These are phyloP conservation scores for Petunia axillaris DNA, from an alignment of 257 asterid genomes.

Conservation along the genomic window DNA sequence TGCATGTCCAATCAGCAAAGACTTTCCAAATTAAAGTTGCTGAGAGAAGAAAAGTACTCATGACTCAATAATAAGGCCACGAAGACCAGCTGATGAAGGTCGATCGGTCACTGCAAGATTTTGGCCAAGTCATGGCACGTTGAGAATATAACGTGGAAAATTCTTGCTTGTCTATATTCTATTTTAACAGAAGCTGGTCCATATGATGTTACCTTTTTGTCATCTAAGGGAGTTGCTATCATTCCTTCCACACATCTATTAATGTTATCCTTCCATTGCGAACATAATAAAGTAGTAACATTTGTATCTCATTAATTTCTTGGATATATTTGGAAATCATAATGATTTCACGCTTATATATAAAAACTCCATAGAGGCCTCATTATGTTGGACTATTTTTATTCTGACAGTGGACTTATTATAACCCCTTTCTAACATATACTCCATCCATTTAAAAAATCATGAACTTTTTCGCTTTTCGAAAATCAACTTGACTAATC, in stretches of 20 bases:
- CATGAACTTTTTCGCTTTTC: too few relatives aligned
- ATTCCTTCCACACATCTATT: slow-evolving; percentile 9
- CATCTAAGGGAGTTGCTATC: neutral
- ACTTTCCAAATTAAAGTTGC: neutral
- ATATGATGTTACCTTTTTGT: neutral
- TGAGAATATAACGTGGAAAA: neutral
- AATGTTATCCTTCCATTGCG: neutral
- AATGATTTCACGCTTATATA: neutral
- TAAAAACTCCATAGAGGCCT: too few relatives aligned
- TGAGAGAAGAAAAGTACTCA: neutral
- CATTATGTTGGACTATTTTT: too few relatives aligned
- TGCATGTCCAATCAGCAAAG: neutral
- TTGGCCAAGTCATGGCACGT: neutral
- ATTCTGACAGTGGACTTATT: too few relatives aligned
- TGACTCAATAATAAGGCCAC: neutral
- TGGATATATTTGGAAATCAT: neutral
- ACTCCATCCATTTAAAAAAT: too few relatives aligned
- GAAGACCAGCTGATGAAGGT: neutral
- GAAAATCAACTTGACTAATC: too few relatives aligned
- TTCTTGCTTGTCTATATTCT: neutral
- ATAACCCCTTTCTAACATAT: too few relatives aligned
- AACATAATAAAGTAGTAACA: neutral
- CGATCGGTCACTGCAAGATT: neutral
- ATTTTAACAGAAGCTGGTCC: neutral
- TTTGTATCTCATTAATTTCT: neutral